Conservation (phyloP, 1,139 yeast species). For the Trichomonascaceae sp. region DNA sequence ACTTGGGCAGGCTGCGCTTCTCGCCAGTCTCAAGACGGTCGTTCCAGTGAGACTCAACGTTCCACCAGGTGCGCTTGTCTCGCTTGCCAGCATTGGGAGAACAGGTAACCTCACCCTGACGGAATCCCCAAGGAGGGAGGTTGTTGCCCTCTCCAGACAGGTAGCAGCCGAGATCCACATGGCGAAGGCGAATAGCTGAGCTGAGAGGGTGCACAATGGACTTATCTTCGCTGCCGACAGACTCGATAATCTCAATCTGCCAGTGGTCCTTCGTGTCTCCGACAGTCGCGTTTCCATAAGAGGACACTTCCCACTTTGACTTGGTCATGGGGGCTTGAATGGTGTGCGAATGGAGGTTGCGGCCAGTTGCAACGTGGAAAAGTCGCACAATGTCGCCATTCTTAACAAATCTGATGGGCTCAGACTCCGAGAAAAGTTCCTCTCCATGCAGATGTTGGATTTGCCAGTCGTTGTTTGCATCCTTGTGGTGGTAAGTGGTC, state of each 20-base stretch:
- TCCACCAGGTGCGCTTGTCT: constrained; percentile 98
- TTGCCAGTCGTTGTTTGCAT: constrained; percentile 80
- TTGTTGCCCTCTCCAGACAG: constrained; percentile 67
- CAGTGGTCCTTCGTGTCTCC: constrained; percentile 94
- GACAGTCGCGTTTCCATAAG: constrained; percentile 75
- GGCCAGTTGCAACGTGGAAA: constrained; percentile 67
- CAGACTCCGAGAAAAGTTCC: constrained; percentile 37
- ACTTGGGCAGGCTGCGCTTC: constrained; percentile 66
- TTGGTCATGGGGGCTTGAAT: constrained; percentile 70
- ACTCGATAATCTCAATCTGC: constrained; percentile 79
- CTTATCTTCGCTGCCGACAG: constrained; percentile 50
- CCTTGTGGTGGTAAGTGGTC: constrained; percentile 89
- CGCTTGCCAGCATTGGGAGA: constrained; percentile 59
- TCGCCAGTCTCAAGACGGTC: constrained; percentile 55
- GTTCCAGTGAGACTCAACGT: constrained; percentile 76
- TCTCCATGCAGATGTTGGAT: constrained; percentile 63
- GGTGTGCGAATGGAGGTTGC: constrained; percentile 84
- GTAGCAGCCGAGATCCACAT: constrained; percentile 63
- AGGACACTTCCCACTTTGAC: constrained; percentile 70
- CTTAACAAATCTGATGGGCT: constrained; percentile 43
- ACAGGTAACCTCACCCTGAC: constrained; percentile 94
- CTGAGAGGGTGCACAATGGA: constrained; percentile 70
- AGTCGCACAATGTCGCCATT: constrained; percentile 72
- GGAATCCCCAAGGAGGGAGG: constrained; percentile 96
- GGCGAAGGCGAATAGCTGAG: constrained; percentile 66